phyloP scores from a whole-genome alignment of 495 filamentous ascomycete genomes.

The Podospora comata region DNA sequence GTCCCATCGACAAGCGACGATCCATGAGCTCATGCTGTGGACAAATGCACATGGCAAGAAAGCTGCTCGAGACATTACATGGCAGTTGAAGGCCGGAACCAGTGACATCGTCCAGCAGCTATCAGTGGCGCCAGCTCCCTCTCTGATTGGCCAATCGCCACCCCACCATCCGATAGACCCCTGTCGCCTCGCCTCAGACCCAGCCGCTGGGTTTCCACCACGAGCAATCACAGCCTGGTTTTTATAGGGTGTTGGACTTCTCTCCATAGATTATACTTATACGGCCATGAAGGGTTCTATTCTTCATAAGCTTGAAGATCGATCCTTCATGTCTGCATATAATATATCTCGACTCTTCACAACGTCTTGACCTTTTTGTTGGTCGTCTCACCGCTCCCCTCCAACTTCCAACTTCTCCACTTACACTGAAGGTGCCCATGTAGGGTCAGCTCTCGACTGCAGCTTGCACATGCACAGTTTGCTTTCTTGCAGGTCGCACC shows the following conservation, averaged over 20 bases:
- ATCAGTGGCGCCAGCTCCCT: slow-evolving; percentile 15
- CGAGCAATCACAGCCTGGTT: background rate
- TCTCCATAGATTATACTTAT: background rate
- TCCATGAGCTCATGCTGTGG: slow-evolving; percentile 2
- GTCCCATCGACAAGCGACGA: background rate
- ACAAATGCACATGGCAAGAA: background rate
- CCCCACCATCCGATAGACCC: slow-evolving; percentile 4
- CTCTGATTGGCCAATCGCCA: slow-evolving; percentile 20
- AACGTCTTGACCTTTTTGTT: background rate
- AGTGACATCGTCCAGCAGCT: slow-evolving; percentile 23
- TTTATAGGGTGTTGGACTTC: background rate
- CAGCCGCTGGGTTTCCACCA: background rate
- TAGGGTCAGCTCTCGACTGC: background rate
- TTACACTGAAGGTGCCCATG: background rate
- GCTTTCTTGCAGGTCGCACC: background rate
- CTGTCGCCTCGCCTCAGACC: slow-evolving; percentile 3
- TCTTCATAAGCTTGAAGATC: background rate
- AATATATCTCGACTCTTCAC: no score
- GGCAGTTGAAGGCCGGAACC: slow-evolving; percentile 12
- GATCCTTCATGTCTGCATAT: no score
- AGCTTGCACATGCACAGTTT: background rate
- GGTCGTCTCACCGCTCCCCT: background rate
- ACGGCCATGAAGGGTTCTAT: background rate
- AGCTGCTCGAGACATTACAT: background rate
- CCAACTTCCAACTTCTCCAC: background rate